Conservation (phyloP, 352 stramenopile genomes). For the Globisporangium echinulatum region DNA sequence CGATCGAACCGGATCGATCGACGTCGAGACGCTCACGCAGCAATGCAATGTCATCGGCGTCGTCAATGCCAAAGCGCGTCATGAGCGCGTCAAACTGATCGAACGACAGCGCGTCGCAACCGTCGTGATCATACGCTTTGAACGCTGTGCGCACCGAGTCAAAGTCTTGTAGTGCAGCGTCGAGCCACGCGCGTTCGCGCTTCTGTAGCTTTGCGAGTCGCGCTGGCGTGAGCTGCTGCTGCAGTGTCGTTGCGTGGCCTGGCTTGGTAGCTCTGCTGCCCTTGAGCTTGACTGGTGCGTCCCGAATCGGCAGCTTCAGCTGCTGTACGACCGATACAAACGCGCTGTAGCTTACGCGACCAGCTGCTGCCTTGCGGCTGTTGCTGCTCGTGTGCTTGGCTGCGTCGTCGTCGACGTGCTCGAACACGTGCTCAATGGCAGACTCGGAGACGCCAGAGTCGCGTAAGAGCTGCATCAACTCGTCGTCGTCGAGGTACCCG, state of each 20-base stretch:
- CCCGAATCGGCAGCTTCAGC: conserved; percentile 15
- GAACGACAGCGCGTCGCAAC: conserved; percentile 36
- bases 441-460: conserved; percentile 26
- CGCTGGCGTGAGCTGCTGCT: conserved; percentile 5
- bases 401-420: conserved; percentile 21
- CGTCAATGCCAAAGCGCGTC: conserved; percentile 36
- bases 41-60: conserved; percentile 39
- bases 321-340: conserved; percentile 17
- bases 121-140: conserved; percentile 26
- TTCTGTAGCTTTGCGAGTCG: conserved; percentile 26
- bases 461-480: conserved; percentile 27
- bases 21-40: conserved; percentile 39
- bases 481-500: conserved; percentile 23
- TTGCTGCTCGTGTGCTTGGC: background rate
- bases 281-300: background rate
- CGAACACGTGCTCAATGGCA: conserved; percentile 21
- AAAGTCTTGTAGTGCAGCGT: conserved; percentile 30
- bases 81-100: conserved; percentile 17
- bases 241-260: conserved; percentile 7
- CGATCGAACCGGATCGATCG: conserved; percentile 41
- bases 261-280: conserved; percentile 1
- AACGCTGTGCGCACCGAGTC: conserved; percentile 44
- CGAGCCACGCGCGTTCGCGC: conserved; percentile 48
- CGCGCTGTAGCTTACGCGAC: conserved; percentile 17
- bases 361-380: background rate